Conservation (phyloP, 2,329 filamentous ascomycete genomes). For the Cladosporium oxysporum region DNA sequence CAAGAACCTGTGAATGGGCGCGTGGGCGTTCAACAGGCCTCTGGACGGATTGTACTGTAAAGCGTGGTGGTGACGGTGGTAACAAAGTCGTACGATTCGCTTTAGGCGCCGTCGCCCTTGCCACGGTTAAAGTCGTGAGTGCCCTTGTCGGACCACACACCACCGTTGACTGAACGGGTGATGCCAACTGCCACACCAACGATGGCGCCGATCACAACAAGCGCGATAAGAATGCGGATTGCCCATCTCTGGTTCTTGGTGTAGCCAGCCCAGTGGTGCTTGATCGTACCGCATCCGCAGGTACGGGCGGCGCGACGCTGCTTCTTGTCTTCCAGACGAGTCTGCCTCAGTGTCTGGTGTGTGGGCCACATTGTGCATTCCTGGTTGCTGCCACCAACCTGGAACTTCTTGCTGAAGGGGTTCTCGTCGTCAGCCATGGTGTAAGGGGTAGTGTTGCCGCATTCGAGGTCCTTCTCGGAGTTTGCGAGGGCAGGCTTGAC, state of each 20-base stretch:
- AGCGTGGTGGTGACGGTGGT: background rate
- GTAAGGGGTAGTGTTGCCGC: slow-evolving; percentile 31
- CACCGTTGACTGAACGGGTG: slow-evolving; percentile 49
- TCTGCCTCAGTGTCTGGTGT: slow-evolving; percentile 49
- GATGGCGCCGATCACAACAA: slow-evolving; percentile 48
- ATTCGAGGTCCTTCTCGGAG: slow-evolving; percentile 44
- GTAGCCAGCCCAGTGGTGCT: slow-evolving; percentile 41
- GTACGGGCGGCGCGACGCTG: slow-evolving; percentile 32
- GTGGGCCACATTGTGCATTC: slow-evolving; percentile 57
- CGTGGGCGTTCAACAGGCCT: background rate
- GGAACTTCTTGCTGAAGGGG: slow-evolving; percentile 43
- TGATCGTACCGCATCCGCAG: slow-evolving; percentile 41
- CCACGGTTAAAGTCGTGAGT: slow-evolving; percentile 16
- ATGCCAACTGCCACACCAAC: slow-evolving; percentile 53
- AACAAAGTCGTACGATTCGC: background rate
- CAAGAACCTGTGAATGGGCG: background rate
- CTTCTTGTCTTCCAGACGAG: slow-evolving; percentile 41
- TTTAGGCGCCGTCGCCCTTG: background rate
- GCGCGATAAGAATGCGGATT: slow-evolving; percentile 48
- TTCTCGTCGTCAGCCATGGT: slow-evolving; percentile 39
- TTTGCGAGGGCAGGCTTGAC: slow-evolving; percentile 25
- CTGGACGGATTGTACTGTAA: slow-evolving; percentile 1
- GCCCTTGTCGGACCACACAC: slow-evolving; percentile 19
- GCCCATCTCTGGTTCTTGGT: slow-evolving; percentile 47
- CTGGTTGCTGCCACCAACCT: slow-evolving; percentile 45